Percentiles rank a stretch among this genome's conserved stretches.
Evolutionary conservation across 345 rosid genomes (phyloP).

Genomic region (Dipteronia dyeriana): DNA sequence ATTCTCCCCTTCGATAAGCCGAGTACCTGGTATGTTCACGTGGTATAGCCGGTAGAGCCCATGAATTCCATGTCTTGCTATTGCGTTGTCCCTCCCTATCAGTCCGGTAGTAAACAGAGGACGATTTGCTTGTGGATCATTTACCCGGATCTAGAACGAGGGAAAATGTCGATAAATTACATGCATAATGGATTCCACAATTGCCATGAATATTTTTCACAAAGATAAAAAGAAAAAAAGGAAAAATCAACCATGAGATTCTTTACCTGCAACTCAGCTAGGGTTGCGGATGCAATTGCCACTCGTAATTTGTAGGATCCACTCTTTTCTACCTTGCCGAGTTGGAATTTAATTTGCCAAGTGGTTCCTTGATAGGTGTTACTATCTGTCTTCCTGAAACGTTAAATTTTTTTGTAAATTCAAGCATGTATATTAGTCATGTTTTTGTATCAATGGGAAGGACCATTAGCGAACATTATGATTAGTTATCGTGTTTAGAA

Average conservation of each 20-base stretch:
- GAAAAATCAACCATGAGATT: background rate
- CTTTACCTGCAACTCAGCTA: constrained; percentile 81
- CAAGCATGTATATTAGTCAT: background rate
- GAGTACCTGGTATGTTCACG: constrained; percentile 54
- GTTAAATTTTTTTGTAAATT: too few relatives aligned
- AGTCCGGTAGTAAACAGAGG: constrained; percentile 82
- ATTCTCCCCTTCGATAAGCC: constrained; percentile 67
- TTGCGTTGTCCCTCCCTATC: constrained; percentile 86
- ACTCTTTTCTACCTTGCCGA: constrained; percentile 38
- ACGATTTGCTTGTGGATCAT: constrained; percentile 52
- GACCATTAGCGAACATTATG: background rate
- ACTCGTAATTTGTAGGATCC: constrained; percentile 59
- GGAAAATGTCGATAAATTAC: background rate
- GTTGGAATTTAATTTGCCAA: constrained; percentile 76
- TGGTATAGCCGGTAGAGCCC: constrained; percentile 70
- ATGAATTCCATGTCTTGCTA: constrained; percentile 89
- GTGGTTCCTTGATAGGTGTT: constrained; percentile 50
- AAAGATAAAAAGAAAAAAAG: background rate
- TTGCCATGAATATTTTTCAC: background rate
- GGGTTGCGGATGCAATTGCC: constrained; percentile 81
- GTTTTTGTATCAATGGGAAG: background rate
- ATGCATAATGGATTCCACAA: background rate
- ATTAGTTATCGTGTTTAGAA: background rate
- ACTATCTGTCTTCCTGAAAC: constrained; percentile 41
- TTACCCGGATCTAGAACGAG: constrained; percentile 59